Percentiles rank a stretch among this genome's conserved stretches.
These are phyloP conservation scores for Saccharomycopsis capsularis DNA, from an alignment of 805 yeast species.

Conservation along the genomic window DNA sequence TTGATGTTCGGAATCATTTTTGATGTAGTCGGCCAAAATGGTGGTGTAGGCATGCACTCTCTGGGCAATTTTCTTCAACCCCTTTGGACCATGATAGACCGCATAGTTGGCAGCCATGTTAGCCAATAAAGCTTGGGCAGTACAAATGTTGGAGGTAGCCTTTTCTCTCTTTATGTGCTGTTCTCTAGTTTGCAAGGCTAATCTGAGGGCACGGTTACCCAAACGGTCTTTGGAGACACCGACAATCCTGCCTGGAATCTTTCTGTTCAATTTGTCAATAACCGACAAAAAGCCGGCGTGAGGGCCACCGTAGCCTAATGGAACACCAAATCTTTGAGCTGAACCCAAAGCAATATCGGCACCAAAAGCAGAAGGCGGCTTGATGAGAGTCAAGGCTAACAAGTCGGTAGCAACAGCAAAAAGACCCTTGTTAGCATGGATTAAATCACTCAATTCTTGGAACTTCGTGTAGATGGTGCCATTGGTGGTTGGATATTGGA, in stretches of 20 bases:
- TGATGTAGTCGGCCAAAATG: conserved; percentile 56
- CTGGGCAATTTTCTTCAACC: conserved; percentile 68
- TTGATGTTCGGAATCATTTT: conserved; percentile 35
- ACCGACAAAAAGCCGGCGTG: conserved; percentile 98
- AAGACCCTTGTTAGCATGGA: conserved; percentile 68
- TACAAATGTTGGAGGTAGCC: conserved; percentile 96
- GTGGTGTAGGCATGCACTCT: conserved; percentile 72
- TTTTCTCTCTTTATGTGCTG: conserved; percentile 97
- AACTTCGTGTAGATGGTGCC: conserved; percentile 57
- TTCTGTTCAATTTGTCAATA: conserved; percentile 70
- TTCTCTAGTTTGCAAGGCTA: conserved; percentile 96
- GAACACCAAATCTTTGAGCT: conserved; percentile 95
- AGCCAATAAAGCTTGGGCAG: conserved; percentile 95
- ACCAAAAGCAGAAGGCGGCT: conserved; percentile 77
- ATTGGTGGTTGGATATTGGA: conserved; percentile 86
- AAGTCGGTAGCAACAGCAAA: conserved; percentile 87
- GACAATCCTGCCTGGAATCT: conserved; percentile 93
- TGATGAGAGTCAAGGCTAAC: conserved; percentile 76
- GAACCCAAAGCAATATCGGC: conserved; percentile 93
- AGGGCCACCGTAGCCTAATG: conserved; percentile 97
- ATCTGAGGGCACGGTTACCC: conserved; percentile 81
- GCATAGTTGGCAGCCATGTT: conserved; percentile 94
- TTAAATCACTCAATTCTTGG: conserved; percentile 48
- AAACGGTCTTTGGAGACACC: conserved; percentile 90
- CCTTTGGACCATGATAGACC: conserved; percentile 92